Evolutionary conservation across 1,139 yeast genomes (phyloP), one percentile per base, ranked within the genome.

Genomic region (Suhomyces wounanorum): DNA sequence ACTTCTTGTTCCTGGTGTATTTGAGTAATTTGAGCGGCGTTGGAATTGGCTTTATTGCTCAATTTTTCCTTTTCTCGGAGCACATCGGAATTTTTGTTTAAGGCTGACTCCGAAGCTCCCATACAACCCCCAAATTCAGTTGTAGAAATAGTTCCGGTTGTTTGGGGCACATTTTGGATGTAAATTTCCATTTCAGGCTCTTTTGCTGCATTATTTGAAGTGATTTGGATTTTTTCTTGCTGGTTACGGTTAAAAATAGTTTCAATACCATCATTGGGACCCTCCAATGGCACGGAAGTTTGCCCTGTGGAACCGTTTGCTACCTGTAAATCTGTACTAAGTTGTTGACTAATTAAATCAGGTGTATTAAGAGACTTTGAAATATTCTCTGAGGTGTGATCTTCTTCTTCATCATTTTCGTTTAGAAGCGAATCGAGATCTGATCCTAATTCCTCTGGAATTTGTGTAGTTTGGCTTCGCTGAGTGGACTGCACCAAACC

Each of bases 401-500:
- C 3, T 11, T 6, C 14, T 11, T 11, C 33, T 30, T 11, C n/a
- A 30, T 30, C 7, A 13, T 2, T 13, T 30, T 11, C 33, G n/a
- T n/a, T n/a, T 10, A 13, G 11, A 13, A 28, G 31, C n/a, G 31
- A 28, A 9, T 16, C 37, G 18, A 14, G 10, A 33, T 16, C 37
- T 33, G 37, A 16, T 8, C 18, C 37, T 18, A 33, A 33, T 33
- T 33, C 37, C 18, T 8, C 37, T 33, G 18, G 11, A 3, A 8
- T 17, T 16, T 2, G 18, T 14, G 18, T 33, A 3, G 11, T n/a
- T 16, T 25, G 45, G 26, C 45, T 43, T 14, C 35, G 39, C 14
- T 47, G 51, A 6, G 51, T 48, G 8, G 49, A 43, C 25, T 51
- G 51, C 26, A 44, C 31, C 11, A 48, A 35, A 9, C 45, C 49